Evolutionary conservation across 257 asterid species (phyloP).

Genomic region (Salvia hispanica): DNA sequence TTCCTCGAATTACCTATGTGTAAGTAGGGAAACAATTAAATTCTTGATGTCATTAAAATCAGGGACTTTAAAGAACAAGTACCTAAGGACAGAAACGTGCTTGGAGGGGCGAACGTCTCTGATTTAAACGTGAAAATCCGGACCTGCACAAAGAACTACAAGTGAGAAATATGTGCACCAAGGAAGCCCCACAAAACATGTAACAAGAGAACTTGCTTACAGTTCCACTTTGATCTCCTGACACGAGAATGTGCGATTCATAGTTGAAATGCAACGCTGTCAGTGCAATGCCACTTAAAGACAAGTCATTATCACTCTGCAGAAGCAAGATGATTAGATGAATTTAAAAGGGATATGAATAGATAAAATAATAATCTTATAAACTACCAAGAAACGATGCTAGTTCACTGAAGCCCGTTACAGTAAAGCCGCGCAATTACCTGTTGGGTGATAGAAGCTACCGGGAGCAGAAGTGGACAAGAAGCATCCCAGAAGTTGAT

Average conservation of each 20-base stretch:
- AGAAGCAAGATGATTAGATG: conserved; percentile 25
- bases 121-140: conserved; percentile 72
- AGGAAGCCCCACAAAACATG: conserved; percentile 3
- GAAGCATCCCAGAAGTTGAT: conserved; percentile 91
- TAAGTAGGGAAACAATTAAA: conserved; percentile 20
- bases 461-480: conserved; percentile 71
- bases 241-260: conserved; percentile 59
- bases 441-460: conserved; percentile 77
- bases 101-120: conserved; percentile 70
- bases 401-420: too few relatives aligned
- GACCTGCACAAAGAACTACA: conserved; percentile 52
- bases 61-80: conserved; percentile 22
- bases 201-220: conserved; percentile 44
- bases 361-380: not conserved
- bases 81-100: conserved; percentile 69
- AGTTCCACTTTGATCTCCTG: conserved; percentile 92
- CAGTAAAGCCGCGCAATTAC: conserved; percentile 33
- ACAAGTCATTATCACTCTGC: conserved; percentile 79
- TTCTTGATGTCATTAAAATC: not conserved
- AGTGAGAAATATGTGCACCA: conserved; percentile 19
- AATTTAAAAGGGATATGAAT: not conserved
- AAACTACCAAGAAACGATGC: too few relatives aligned
- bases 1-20: conserved; percentile 73
- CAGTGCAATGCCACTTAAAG: conserved; percentile 73
- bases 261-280: conserved; percentile 61